Percentiles rank a stretch among this genome's conserved stretches.
Evolutionary conservation across 345 rosid species (phyloP).

Genomic region (Aethionema arabicum): DNA sequence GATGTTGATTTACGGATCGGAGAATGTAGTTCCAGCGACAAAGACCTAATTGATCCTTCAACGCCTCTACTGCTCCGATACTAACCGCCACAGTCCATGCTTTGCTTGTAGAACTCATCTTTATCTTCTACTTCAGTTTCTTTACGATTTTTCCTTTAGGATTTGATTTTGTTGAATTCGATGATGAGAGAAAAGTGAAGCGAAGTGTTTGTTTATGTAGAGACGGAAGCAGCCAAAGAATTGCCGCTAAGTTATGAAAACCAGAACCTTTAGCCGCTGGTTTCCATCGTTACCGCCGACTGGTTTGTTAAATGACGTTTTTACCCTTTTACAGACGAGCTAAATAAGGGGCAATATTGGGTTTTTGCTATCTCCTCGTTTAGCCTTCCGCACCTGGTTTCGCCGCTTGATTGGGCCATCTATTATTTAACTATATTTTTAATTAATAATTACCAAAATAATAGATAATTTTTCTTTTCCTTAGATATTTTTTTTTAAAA

Average conservation of each 20-base stretch:
- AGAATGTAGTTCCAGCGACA: slow-evolving; percentile 52
- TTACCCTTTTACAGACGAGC: not conserved
- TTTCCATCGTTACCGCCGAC: not conserved
- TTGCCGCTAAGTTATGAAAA: not conserved
- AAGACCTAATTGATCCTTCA: slow-evolving; percentile 15
- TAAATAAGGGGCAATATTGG: not conserved
- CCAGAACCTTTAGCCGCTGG: not conserved
- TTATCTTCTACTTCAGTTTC: not conserved
- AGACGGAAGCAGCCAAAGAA: no score
- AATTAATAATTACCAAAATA: no score
- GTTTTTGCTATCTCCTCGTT: not conserved
- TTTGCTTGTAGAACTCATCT: slow-evolving; percentile 22
- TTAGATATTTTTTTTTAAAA: no score
- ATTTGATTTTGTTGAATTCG: not conserved
- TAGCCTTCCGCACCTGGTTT: not conserved
- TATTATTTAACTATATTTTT: no score
- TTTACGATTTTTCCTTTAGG: not conserved
- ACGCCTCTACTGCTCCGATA: slow-evolving; percentile 16
- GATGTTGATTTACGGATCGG: slow-evolving; percentile 38
- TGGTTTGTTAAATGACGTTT: not conserved
- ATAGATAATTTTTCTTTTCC: no score
- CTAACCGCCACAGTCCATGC: slow-evolving; percentile 13
- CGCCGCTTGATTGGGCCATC: no score
- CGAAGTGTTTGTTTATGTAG: no score
- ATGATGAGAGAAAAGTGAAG: not conserved